Conservation (phyloP, 768 basidiomycete genomes). For the Boletus tylopilopsis region DNA sequence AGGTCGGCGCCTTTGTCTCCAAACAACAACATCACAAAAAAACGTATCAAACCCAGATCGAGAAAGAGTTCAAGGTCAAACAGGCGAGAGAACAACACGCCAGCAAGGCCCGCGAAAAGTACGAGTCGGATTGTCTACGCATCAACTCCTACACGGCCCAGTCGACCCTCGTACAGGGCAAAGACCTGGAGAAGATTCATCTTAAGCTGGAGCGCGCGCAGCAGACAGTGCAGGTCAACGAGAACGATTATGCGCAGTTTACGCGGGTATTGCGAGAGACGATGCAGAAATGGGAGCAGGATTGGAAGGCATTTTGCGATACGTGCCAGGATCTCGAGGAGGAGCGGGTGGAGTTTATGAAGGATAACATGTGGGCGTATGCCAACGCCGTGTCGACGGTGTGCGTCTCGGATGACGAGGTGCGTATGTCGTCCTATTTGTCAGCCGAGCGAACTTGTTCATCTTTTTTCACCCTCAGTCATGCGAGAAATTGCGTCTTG, state of each 20-base stretch:
- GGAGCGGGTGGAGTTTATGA: constrained; percentile 89
- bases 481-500: constrained; percentile 83
- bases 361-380: constrained; percentile 93
- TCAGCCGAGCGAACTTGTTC: neutral
- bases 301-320: constrained; percentile 95
- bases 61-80: constrained; percentile 89
- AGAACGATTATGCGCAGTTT: constrained; percentile 90
- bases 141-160: constrained; percentile 96
- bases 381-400: constrained; percentile 96
- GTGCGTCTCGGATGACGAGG: constrained; percentile 95
- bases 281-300: constrained; percentile 80
- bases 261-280: constrained; percentile 77
- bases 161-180: constrained; percentile 85
- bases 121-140: constrained; percentile 86
- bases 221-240: constrained; percentile 86
- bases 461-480: constrained; percentile 47
- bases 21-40: constrained; percentile 74
- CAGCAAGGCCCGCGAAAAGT: constrained; percentile 86
- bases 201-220: constrained; percentile 84
- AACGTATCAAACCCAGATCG: constrained; percentile 67
- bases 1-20: constrained; percentile 53
- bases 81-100: constrained; percentile 85
- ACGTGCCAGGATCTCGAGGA: constrained; percentile 95
- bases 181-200: constrained; percentile 87
- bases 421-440: constrained; percentile 34